Conservation (phyloP, 495 filamentous ascomycete species). For the Annulohypoxylon nitens region DNA sequence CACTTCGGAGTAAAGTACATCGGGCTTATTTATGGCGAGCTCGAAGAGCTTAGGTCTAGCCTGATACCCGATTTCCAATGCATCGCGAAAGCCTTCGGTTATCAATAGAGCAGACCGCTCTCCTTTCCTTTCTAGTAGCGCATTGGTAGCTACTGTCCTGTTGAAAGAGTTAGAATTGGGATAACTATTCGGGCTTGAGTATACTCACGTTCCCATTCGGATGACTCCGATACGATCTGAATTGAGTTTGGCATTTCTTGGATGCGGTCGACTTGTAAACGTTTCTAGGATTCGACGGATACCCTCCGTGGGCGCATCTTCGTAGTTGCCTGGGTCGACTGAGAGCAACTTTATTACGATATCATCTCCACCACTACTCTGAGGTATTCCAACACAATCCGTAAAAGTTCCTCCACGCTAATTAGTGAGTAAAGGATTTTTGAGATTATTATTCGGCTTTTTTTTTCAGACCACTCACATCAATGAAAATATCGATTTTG, state of each 20-base stretch:
- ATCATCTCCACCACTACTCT: conserved; percentile 59
- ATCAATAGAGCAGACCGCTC: conserved; percentile 91
- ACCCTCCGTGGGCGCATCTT: conserved; percentile 88
- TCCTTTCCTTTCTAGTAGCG: conserved; percentile 91
- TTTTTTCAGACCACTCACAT: conserved; percentile 21
- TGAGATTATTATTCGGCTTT: not conserved
- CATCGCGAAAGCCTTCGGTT: conserved; percentile 73
- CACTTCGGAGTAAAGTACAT: conserved; percentile 79
- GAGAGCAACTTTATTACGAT: conserved; percentile 84
- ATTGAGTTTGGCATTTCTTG: conserved; percentile 48
- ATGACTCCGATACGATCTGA: conserved; percentile 33
- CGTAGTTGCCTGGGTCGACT: conserved; percentile 87
- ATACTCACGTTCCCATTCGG: conserved; percentile 36
- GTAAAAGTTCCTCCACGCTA: conserved; percentile 74
- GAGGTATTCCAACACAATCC: conserved; percentile 68
- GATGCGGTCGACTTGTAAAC: conserved; percentile 70
- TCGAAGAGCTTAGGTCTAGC: conserved; percentile 86
- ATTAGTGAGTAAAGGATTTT: conserved; percentile 7
- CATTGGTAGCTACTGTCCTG: conserved; percentile 84
- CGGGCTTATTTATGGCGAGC: conserved; percentile 80
- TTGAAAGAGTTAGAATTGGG: not conserved
- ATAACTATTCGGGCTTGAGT: not conserved
- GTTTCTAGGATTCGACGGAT: conserved; percentile 82
- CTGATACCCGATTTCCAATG: conserved; percentile 87
- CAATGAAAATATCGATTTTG: conserved; percentile 41